A percentile compares a stretch with the other conserved stretches of the same genome.
phyloP scores from a whole-genome alignment of 2,329 filamentous ascomycete species.

The Fusarium graminum region DNA sequence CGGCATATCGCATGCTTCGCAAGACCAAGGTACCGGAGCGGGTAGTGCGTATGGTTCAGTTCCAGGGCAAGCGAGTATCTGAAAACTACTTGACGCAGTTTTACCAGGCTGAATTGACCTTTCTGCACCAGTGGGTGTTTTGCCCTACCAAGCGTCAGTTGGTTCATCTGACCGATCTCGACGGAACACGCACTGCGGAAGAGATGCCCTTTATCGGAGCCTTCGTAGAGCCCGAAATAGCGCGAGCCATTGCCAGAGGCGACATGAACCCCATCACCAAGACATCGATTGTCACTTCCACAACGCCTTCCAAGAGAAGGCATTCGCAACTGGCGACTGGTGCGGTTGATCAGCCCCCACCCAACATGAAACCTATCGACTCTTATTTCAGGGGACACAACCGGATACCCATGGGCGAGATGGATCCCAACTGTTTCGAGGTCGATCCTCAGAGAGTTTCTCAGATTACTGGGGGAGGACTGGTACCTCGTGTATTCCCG shows the following conservation, averaged over 20 bases:
- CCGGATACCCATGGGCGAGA: conserved; percentile 71
- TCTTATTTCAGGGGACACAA: conserved; percentile 65
- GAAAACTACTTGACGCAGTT: conserved; percentile 85
- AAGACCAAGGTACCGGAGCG: conserved; percentile 91
- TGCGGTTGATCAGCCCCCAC: conserved; percentile 46
- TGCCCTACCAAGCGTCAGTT: conserved; percentile 79
- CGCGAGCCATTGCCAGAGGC: conserved; percentile 80
- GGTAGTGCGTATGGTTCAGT: conserved; percentile 84
- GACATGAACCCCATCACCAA: conserved; percentile 94
- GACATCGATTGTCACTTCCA: conserved; percentile 63
- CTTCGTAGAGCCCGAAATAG: conserved; percentile 75
- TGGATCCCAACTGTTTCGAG: conserved; percentile 72
- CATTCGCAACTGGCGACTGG: conserved; percentile 54
- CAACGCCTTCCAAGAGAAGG: conserved; percentile 59
- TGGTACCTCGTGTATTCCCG: conserved; percentile 69
- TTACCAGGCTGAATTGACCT: conserved; percentile 88
- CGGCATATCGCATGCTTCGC: conserved; percentile 88
- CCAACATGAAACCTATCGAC: conserved; percentile 64
- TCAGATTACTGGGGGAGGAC: conserved; percentile 63
- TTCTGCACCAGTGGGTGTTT: conserved; percentile 94
- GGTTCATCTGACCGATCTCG: conserved; percentile 79
- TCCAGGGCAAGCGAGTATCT: conserved; percentile 90
- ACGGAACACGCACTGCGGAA: conserved; percentile 71
- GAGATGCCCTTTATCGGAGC: conserved; percentile 86
- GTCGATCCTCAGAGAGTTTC: conserved; percentile 64